Percentiles rank a stretch among this genome's conserved stretches.
Evolutionary conservation across 2,329 filamentous ascomycete species (phyloP).

Genomic region (Xylariaceae sp.): DNA sequence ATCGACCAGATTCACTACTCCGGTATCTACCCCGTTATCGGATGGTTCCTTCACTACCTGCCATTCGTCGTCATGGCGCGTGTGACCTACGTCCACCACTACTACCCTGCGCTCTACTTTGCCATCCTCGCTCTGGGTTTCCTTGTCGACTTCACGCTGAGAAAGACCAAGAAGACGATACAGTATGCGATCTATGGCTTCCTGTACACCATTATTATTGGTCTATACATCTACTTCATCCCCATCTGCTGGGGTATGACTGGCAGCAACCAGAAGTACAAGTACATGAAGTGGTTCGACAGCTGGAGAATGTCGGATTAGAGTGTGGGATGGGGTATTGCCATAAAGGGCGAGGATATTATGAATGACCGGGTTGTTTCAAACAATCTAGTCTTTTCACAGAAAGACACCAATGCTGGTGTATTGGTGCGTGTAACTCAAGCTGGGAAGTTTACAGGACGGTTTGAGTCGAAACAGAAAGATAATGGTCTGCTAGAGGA

Average conservation of each 20-base stretch:
- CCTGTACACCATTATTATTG: conserved; percentile 69
- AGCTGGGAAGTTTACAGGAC: background rate
- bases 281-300: conserved; percentile 89
- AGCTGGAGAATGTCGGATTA: conserved; percentile 77
- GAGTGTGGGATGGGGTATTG: background rate
- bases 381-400: conserved; percentile 2
- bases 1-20: conserved; percentile 95
- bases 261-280: conserved; percentile 76
- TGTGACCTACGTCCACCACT: conserved; percentile 98
- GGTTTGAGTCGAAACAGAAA: background rate
- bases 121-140: conserved; percentile 88
- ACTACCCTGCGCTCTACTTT: conserved; percentile 97
- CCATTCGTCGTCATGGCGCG: conserved; percentile 97
- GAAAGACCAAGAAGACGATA: conserved; percentile 57
- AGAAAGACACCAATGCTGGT: background rate
- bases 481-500: conserved; percentile 1
- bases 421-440: conserved; percentile 8
- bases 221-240: conserved; percentile 83
- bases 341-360: background rate
- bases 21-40: conserved; percentile 82
- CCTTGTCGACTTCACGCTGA: conserved; percentile 75
- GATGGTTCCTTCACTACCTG: conserved; percentile 94
- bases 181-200: conserved; percentile 66
- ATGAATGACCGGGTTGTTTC: background rate
- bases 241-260: conserved; percentile 96